Conservation (phyloP, 2,329 filamentous ascomycete genomes). For the Diplodia intermedia region DNA sequence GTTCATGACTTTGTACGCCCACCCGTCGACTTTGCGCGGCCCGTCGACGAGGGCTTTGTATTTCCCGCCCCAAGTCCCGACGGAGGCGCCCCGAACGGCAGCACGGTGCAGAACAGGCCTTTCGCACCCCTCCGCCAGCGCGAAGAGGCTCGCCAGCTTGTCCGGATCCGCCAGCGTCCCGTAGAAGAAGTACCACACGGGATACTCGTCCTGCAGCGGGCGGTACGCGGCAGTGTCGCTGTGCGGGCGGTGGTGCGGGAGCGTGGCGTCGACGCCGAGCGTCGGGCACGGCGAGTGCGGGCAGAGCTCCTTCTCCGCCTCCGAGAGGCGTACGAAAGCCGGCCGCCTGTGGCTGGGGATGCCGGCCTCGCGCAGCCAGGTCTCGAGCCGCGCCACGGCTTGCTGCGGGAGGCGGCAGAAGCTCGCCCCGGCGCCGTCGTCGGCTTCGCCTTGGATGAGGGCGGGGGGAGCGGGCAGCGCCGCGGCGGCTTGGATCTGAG, state of each 20-base stretch:
- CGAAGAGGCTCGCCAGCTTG: slow-evolving; percentile 42
- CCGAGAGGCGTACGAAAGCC: slow-evolving; percentile 39
- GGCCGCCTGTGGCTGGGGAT: slow-evolving; percentile 36
- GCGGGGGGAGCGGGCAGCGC: slow-evolving; percentile 26
- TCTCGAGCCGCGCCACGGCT: not conserved
- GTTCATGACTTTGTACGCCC: slow-evolving; percentile 42
- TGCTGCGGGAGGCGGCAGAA: slow-evolving; percentile 40
- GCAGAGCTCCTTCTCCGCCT: slow-evolving; percentile 41
- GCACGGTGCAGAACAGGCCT: not conserved
- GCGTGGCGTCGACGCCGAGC: slow-evolving; percentile 39
- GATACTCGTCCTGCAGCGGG: slow-evolving; percentile 43
- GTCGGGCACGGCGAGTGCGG: slow-evolving; percentile 37
- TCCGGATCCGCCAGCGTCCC: slow-evolving; percentile 45
- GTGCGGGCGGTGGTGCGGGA: slow-evolving; percentile 41
- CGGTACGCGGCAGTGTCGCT: slow-evolving; percentile 7
- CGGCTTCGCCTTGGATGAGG: not conserved
- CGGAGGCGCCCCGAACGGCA: slow-evolving; percentile 36
- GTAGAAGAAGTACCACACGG: slow-evolving; percentile 53
- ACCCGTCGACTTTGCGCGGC: slow-evolving; percentile 38
- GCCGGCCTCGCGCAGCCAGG: not conserved
- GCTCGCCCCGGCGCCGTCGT: slow-evolving; percentile 31
- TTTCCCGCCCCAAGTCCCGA: slow-evolving; percentile 49
- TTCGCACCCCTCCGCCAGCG: not conserved
- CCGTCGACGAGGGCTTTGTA: slow-evolving; percentile 51
- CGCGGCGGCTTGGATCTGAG: slow-evolving; percentile 37